Evolutionary conservation across 2,329 filamentous ascomycete species (phyloP), one percentile per base, ranked within the genome.

Genomic region (Paecilomyces formosus): DNA sequence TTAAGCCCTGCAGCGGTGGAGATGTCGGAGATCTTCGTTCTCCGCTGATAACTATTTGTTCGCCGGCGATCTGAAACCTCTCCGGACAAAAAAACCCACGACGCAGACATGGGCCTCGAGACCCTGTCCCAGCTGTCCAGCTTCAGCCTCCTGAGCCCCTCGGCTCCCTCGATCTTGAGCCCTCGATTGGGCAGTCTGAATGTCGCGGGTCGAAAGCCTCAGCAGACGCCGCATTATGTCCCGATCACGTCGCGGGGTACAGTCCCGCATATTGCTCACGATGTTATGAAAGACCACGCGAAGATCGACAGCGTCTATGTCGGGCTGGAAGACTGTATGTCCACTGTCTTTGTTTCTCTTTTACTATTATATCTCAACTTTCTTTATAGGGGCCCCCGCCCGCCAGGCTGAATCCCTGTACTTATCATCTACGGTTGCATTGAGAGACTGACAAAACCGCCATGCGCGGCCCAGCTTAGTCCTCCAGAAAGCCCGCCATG

Each of bases 321-420:
- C 68, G 90, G 88, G 0, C 78, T 97, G 28, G 94, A 99, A 79
- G 94, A 99, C 74, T 97, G 94, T 97, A 81, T 75, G 89, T 74
- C 21, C 8, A 15, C 11, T 39, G 1, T 22, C 11, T 53, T 26
- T 31, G 26, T 26, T 56, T 28, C 22, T 39, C 22, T 54, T 53
- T 57, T 30, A 39, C 35, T 39, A 39, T 39, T 39, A 39, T 39
- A 39, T 39, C 35, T 39, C 35, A 26, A 26, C n/a, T 39, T 39
- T 39, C 35, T n/a, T 6, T 39, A 39, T 39, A 39, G 33, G 33
- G 35, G 8, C 35, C 13, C 35, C 35, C 13, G 24, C 24, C 35
- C 13, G n/a, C n/a, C 35, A 39, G 11, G 13, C 35, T 3, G n/a
- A 18, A 45, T 45, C 39, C 39, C 39, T 45, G 39, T 45, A n/a